Conservation (phyloP, 164 flowering plant genomes). For the Berberis vulgaris region DNA sequence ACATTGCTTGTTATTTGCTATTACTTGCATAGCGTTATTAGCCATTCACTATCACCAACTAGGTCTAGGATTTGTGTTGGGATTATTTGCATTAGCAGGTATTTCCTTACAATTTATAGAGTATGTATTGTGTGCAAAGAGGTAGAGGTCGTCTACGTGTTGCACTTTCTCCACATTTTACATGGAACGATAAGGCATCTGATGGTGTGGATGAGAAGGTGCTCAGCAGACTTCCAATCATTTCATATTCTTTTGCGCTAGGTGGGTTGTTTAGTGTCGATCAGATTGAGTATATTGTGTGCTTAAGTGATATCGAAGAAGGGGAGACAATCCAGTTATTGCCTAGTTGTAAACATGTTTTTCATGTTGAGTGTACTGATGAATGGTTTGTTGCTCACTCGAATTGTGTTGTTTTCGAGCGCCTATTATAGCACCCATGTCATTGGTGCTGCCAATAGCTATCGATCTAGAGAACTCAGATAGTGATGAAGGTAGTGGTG, state of each 20-base stretch:
- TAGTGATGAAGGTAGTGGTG: not conserved
- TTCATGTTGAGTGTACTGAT: constrained; percentile 42
- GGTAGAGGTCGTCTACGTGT: no score
- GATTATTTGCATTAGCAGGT: no score
- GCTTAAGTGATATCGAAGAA: constrained; percentile 41
- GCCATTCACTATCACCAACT: no score
- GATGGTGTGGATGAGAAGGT: constrained; percentile 20
- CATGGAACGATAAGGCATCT: not conserved
- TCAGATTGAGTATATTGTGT: constrained; percentile 42
- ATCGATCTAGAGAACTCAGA: not conserved
- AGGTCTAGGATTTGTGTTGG: no score
- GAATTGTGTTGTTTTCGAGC: constrained; percentile 39
- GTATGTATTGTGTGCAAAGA: not conserved
- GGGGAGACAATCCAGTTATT: constrained; percentile 31
- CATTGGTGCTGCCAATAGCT: not conserved
- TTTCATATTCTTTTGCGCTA: constrained; percentile 14
- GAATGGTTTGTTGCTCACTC: constrained; percentile 34
- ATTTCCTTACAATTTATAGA: constrained; percentile 4
- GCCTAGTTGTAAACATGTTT: constrained; percentile 42
- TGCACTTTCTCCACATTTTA: not conserved
- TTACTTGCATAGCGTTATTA: no score
- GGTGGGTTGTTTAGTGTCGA: constrained; percentile 14
- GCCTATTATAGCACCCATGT: constrained; percentile 5
- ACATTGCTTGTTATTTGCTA: no score
- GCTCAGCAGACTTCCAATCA: constrained; percentile 33